Base-by-base conservation (phyloP, 2,329 filamentous ascomycete genomes). In the Fusarium ramigenum region DNA sequence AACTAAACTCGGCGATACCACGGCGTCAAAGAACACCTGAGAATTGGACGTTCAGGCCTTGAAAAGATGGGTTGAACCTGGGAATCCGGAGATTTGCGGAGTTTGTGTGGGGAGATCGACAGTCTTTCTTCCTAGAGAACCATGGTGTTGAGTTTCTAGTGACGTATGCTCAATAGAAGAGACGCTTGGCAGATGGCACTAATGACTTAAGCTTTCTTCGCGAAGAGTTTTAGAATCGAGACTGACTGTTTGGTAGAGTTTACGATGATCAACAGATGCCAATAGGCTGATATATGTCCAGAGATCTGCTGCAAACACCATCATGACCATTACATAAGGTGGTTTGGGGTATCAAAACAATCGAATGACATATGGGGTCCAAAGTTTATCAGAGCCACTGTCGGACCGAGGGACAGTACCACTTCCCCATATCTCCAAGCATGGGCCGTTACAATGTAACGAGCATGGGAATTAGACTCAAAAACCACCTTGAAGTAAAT, bases 31-130 rank as follows among this genome's bases (percentile, higher is more conserved):
- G 5, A 46, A 36, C 46, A 65, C 64, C 42, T 52, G 66, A 34
- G 16, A 7, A 36, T 30, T 58, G 42, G 32, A 23, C 5, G 8
- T 28, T 58, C 18, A 37, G 10, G 14, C 53, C 30, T 60, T 47
- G 63, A 30, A 58, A 46, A 30, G 37, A 21, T 47, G 61, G 63
- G 61, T 43, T 37, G 39, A 68, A 60, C 63, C 56, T 63, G 49
- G 59, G 32, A 73, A 72, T 60, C 72, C 70, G 69, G 72, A 75
- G 69, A 52, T 63, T 47, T 73, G 69, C 64, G 69, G 72, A 73
- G 72, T 70, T 52, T 61, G 64, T 70, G 72, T 63, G 72, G 72
- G 61, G 72, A 75, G 72, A 73, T 75, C 72, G 64, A 59, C 72
- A 57, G 28, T 32, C 53, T 40, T 59, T 37, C 43, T 47, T 49